Base-by-base conservation (phyloP, 1,284 basidiomycete species). In the Exobasidium cylindrosporum region DNA sequence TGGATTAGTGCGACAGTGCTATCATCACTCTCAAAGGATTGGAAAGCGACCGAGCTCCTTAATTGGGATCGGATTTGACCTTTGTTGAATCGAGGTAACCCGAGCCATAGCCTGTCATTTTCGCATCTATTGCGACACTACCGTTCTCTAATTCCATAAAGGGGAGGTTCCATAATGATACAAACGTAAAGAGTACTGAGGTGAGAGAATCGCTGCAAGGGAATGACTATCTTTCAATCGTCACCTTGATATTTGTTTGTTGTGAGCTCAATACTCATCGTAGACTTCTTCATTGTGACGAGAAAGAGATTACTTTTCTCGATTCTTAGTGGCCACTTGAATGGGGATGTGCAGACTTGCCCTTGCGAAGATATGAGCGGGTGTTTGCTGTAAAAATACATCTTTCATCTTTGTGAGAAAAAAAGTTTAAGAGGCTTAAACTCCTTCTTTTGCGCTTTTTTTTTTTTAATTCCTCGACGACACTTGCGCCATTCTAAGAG, bases 331-430 rank as follows among this genome's bases (percentile, higher is more conserved):
- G 17, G 35, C 35, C 35, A 40, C 35, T 40, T 17, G 35, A 17
- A 40, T 40, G 35, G 35, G 17, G 7, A 17, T 40, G 35, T 17
- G 35, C 35, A 40, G 35, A 40, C 35, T 40, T 40, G 26, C 47
- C 47, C 47, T 50, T 50, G 47, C 47, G 47, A 50, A 50, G 47
- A 50, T 28, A 50, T 24, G 47, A 50, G 47, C 47, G 47, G 47
- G 47, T 50, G 4, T 50, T 28, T 47, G 13, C 17, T 6, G 10
- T 40, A 7, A 40, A 10, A 40, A n/a, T n/a, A n/a, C n/a, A n/a
- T n/a, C n/a, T n/a, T n/a, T n/a, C n/a, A n/a, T n/a, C n/a, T n/a
- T n/a, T n/a, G n/a, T n/a, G n/a, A n/a, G n/a, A n/a, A n/a, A n/a
- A n/a, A n/a, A n/a, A n/a, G n/a, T n/a, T n/a, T n/a, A n/a, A n/a